Evolutionary conservation across 352 stramenopile species (phyloP), one percentile per base, ranked within the genome.

Genomic region (Globisporangium abappressorium): DNA sequence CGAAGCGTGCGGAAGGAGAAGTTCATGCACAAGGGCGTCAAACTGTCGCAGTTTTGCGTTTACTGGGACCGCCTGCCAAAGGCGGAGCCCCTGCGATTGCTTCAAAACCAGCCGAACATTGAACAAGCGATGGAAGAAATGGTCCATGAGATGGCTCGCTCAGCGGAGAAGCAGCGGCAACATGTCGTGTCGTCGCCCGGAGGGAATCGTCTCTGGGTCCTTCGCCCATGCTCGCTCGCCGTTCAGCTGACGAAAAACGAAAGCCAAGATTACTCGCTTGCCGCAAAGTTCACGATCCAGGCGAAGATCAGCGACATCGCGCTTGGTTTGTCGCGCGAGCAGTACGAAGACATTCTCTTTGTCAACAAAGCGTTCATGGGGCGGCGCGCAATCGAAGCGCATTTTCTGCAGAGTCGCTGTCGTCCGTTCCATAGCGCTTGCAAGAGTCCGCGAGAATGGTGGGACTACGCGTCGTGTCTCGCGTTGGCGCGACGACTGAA

Each of bases 281-380:
- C 76, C 5, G 82, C 86, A 46, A 94, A 93, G 70, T 91, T 85
- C 65, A 83, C 80, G 3, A 70, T 93, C 14, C 76, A 86, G 36
- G 77, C 84, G 4, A 77, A 82, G 61, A 51, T 92, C 11, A 72
- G 75, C 8, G 72, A 72, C 14, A 46, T 95, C 18, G 70, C 76
- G 38, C 81, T 83, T 63, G 75, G 68, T 2, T 70, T 95, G 33
- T 90, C 85, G 14, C 75, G 85, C 1, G 82, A 92, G 64, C 87
- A 95, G 70, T 95, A 93, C 64, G 85, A 93, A 69, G 87, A 95
- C 43, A 81, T 91, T 69, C 49, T 91, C 36, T 93, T 93, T 54
- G 62, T 95, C 34, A 72, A 90, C 62, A 75, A 81, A 28, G 87
- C 84, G 28, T 93, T 95, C 61, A 53, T 79, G 4, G 76, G 82